Conservation (phyloP, 78 protist species). For the Chrysochromulina parva region DNA sequence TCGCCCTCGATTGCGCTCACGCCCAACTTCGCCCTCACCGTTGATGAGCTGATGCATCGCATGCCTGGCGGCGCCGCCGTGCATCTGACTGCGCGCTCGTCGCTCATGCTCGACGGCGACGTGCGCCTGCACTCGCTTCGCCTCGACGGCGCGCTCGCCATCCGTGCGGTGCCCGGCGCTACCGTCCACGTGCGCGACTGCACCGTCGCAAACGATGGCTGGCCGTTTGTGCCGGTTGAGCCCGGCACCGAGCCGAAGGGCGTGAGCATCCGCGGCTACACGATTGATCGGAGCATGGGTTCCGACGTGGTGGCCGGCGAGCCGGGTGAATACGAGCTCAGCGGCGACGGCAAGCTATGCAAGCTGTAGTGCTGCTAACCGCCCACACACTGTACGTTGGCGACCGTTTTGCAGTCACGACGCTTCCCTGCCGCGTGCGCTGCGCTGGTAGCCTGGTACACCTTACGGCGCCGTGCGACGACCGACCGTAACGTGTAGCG, state of each 20-base stretch:
- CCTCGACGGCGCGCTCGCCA: conserved; percentile 5
- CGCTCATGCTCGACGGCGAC: neutral
- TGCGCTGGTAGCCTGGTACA: no score
- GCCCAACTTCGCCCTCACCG: neutral
- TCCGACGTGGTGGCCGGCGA: neutral
- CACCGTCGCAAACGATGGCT: neutral
- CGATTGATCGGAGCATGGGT: neutral
- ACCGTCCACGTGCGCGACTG: neutral
- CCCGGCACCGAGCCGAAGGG: neutral
- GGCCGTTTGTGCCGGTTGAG: neutral
- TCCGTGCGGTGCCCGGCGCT: neutral
- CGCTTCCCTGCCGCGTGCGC: no score
- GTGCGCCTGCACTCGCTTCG: neutral
- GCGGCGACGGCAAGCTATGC: neutral
- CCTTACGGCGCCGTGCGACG: no score
- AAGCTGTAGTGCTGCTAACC: no score
- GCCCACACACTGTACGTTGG: no score
- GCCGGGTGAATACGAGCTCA: neutral
- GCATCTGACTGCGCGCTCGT: neutral
- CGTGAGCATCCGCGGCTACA: neutral
- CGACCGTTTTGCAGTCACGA: no score
- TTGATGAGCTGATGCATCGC: neutral
- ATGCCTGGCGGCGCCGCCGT: neutral
- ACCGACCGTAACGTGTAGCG: no score
- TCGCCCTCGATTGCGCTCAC: neutral